Evolutionary conservation across 257 asterid species (phyloP).

Genomic region (Perilla frutescens): DNA sequence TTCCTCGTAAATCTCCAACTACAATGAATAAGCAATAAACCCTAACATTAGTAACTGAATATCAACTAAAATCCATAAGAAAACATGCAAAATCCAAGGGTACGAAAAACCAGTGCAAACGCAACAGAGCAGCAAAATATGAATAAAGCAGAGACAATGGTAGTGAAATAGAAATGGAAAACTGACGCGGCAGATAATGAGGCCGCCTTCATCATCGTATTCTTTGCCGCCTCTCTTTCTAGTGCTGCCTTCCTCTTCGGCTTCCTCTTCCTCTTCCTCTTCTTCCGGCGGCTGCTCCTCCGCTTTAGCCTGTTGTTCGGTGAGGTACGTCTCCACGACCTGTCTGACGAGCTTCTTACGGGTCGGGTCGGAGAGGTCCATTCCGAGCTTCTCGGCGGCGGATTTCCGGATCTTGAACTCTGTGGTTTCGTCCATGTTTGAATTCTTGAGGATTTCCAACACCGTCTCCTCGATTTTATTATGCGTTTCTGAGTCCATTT

Average conservation of each 20-base stretch:
- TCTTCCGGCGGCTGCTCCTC: slow-evolving; percentile 34
- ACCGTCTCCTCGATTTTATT: slow-evolving; percentile 67
- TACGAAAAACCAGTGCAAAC: neutral
- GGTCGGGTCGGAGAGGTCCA: slow-evolving; percentile 74
- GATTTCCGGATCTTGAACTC: slow-evolving; percentile 82
- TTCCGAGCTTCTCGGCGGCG: slow-evolving; percentile 75
- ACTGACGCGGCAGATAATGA: slow-evolving; percentile 84
- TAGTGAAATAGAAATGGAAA: neutral
- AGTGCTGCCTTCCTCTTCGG: slow-evolving; percentile 42
- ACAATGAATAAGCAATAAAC: neutral
- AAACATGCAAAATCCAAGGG: neutral
- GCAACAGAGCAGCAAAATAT: neutral
- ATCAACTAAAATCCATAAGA: neutral
- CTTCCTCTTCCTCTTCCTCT: slow-evolving; percentile 45
- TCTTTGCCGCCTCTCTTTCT: slow-evolving; percentile 53
- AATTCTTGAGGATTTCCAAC: slow-evolving; percentile 58
- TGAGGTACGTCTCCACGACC: slow-evolving; percentile 76
- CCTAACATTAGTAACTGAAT: neutral
- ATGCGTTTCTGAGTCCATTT: slow-evolving; percentile 71
- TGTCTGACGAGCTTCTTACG: slow-evolving; percentile 69
- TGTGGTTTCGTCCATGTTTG: slow-evolving; percentile 79
- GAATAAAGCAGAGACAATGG: neutral
- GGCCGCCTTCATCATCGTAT: slow-evolving; percentile 88
- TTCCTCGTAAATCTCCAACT: neutral
- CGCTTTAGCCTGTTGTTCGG: slow-evolving; percentile 50